Base-by-base conservation (phyloP, 805 yeast genomes). In the Schizosaccharomyces pombe region DNA sequence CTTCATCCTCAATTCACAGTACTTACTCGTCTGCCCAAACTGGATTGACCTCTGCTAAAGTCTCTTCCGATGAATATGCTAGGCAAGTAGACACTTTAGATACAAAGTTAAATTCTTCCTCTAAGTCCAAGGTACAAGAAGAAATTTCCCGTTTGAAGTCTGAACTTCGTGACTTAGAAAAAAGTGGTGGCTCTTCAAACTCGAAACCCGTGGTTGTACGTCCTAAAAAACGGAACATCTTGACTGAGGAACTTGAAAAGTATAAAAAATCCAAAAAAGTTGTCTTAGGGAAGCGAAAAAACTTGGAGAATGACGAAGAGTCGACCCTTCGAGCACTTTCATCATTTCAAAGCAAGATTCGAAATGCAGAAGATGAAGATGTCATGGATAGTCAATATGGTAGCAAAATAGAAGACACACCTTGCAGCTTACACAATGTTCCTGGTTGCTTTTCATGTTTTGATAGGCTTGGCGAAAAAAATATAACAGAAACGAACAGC, bases 221-320 rank as follows among this genome's bases (percentile, higher is more conserved):
- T 19, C 30, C 19, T 4, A 43, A 43, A 30, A 57, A 57, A 29
- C 28, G 39, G 19, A 56, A 57, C 4, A 52, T 58, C 57, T 66
- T 67, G 9, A 70, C 65, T 32, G 68, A 61, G 28, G 67, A 68
- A 55, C 56, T 60, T 5, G 56, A 56, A 47, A 53, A 54, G 29
- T 60, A 58, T 39, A 22, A 55, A 47, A 14, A 30, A 8, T 14
- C 47, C 39, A 39, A 47, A 29, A 30, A 47, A 31, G 26, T 16
- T 19, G 33, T 37, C 19, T 37, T 54, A 8, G 28, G 55, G 3
- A 31, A 31, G n/a, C 47, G 47, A 30, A 58, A 56, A 33, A 37
- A 47, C 39, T 39, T 39, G 24, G 40, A 47, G 31, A 58, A 57
- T 33, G 70, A 68, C 51, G 52, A 49, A 12, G 61, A 62, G 30